Evolutionary conservation across 331 rosid genomes (phyloP), one percentile per base, ranked within the genome.

Genomic region (Quercus phellos): DNA sequence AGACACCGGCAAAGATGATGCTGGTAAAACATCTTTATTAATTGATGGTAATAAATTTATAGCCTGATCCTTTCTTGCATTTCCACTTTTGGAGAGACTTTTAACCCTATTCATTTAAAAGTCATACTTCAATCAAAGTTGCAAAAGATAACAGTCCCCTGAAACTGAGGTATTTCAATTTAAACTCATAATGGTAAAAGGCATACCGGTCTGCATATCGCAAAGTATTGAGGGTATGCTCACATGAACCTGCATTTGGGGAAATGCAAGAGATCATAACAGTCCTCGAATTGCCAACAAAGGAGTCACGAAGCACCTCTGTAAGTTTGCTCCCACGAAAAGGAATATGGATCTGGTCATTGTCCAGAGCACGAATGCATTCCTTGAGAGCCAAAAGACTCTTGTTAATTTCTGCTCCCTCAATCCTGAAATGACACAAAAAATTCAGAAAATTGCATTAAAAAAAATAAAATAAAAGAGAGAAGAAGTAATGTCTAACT

Each of bases 261-360:
- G 98, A 94, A 83, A 94, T 94, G 87, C 98, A 94, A 51, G 98
- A 94, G 81, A 94, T 90, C 98, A 94, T 94, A 72, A 94, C 98
- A 68, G 97, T 94, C 84, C 89, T 92, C 7, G 98, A 94, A 83
- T 94, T 94, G 69, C 98, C 98, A 74, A 94, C 97, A 54, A 94
- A 94, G 54, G 98, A 94, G 86, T 94, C 98, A 50, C 98, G 98
- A 9, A 94, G 98, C 55, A 94, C 98, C 91, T 94, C 98, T 30
- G 98, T 94, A 74, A 94, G 98, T 85, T 94, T 94, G 88, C 98
- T 94, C 86, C 98, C 98, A 30, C 98, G 95, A 66, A 94, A 94
- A 77, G 97, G 98, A 79, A 94, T 92, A 74, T 94, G 98, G 87
- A 94, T 89, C 90, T 94, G 98, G 67, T 94, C 98, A 79, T 90